phyloP scores from a whole-genome alignment of 345 rosid species.

The Eucalyptus sideroxylon region DNA sequence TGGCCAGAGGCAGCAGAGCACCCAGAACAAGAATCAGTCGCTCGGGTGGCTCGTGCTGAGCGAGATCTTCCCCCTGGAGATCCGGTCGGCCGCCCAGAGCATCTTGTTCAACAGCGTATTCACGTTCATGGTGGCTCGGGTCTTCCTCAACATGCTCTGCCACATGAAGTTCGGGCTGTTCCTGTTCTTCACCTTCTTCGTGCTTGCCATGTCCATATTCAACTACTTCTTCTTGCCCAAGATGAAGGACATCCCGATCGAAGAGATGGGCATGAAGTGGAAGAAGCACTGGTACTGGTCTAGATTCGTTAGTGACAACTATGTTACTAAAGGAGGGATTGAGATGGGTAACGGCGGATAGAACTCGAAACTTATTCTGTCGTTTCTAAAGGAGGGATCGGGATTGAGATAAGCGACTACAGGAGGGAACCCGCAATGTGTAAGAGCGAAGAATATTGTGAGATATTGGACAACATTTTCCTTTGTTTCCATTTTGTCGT shows the following conservation, averaged over 20 bases:
- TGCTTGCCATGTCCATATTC: slow-evolving; percentile 32
- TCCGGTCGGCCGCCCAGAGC: slow-evolving; percentile 77
- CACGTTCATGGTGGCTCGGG: slow-evolving; percentile 14
- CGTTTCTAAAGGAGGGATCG: too few species aligned
- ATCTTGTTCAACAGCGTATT: slow-evolving; percentile 61
- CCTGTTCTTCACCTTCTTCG: slow-evolving; percentile 38
- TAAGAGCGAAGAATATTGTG: too few species aligned
- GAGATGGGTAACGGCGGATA: slow-evolving; percentile 24
- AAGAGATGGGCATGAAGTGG: slow-evolving; percentile 47
- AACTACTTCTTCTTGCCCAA: slow-evolving; percentile 32
- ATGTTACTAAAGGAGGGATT: slow-evolving; percentile 1
- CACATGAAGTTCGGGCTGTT: slow-evolving; percentile 60
- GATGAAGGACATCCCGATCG: slow-evolving; percentile 39
- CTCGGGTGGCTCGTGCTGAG: slow-evolving; percentile 81
- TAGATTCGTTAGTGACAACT: slow-evolving; percentile 10
- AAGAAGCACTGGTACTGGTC: slow-evolving; percentile 45
- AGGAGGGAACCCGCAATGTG: too few species aligned
- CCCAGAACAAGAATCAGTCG: slow-evolving; percentile 8
- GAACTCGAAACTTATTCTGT: neutral
- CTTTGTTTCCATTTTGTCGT: too few species aligned
- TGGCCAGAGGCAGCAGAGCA: neutral
- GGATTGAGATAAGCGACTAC: too few species aligned
- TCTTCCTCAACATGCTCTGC: slow-evolving; percentile 64
- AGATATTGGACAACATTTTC: too few species aligned
- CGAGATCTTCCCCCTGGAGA: slow-evolving; percentile 80